Evolutionary conservation across 805 yeast genomes (phyloP).

Genomic region (Jamesozyma lodderae): DNA sequence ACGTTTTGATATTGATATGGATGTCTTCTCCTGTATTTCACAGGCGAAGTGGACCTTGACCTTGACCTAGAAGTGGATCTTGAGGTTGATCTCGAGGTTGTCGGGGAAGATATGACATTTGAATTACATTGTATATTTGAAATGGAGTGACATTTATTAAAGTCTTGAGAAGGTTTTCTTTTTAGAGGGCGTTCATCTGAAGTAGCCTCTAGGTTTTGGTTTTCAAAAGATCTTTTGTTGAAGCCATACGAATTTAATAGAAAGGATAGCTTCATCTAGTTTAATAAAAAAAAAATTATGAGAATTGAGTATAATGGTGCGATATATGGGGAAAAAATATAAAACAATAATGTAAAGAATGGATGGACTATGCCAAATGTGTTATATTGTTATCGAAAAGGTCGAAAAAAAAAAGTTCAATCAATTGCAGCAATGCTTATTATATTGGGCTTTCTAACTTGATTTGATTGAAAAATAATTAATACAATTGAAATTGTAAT

Average conservation of each 20-base stretch:
- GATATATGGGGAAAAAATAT: not conserved
- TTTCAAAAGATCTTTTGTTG: constrained; percentile 8
- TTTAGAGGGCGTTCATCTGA: constrained; percentile 1
- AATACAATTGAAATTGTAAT: too few relatives aligned
- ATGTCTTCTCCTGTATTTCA: constrained; percentile 3
- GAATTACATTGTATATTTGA: too few relatives aligned
- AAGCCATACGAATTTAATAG: not conserved
- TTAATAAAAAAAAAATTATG: not conserved
- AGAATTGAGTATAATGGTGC: not conserved
- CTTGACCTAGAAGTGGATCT: not conserved
- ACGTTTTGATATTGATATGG: constrained; percentile 2
- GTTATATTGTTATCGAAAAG: not conserved
- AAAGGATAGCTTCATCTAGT: constrained; percentile 5
- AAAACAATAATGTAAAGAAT: constrained; percentile 1
- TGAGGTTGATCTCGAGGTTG: not conserved
- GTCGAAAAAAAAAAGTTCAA: too few relatives aligned
- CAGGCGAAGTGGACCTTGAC: constrained; percentile 4
- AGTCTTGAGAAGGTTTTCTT: constrained; percentile 1
- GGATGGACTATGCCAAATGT: constrained; percentile 6
- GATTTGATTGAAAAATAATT: too few relatives aligned
- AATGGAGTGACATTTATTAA: too few relatives aligned
- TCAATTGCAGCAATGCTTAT: too few relatives aligned
- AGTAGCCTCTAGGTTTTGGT: not conserved
- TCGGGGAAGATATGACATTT: too few relatives aligned
- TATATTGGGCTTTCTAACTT: too few relatives aligned